phyloP scores from a whole-genome alignment of 768 basidiomycete species.

The Clitopilus hobsonii region DNA sequence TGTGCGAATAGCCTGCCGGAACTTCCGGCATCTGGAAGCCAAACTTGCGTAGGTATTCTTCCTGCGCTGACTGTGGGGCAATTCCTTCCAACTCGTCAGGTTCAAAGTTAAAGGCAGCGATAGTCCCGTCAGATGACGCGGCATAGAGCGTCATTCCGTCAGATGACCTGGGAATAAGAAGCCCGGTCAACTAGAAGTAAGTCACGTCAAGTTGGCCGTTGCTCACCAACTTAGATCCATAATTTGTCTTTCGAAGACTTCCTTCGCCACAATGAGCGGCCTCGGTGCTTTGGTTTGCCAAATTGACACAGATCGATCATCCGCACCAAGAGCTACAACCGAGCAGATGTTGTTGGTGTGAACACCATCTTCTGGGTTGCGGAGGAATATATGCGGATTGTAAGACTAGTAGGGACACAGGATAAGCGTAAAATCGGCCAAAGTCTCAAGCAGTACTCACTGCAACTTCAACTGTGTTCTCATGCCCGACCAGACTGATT shows the following conservation, averaged over 20 bases:
- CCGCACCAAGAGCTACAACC: slow-evolving; percentile 89
- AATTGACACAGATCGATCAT: slow-evolving; percentile 89
- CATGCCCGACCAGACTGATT: slow-evolving; percentile 93
- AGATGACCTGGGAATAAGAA: slow-evolving; percentile 59
- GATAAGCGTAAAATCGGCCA: background rate
- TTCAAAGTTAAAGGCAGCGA: slow-evolving; percentile 85
- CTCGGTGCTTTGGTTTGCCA: slow-evolving; percentile 94
- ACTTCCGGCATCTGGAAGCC: slow-evolving; percentile 65
- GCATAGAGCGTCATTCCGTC: slow-evolving; percentile 93
- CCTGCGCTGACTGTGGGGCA: slow-evolving; percentile 66
- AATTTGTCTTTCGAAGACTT: slow-evolving; percentile 91
- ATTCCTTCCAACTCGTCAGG: slow-evolving; percentile 78
- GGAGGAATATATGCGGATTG: slow-evolving; percentile 91
- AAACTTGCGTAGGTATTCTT: slow-evolving; percentile 78
- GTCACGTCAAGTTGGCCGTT: background rate
- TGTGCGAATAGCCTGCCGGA: slow-evolving; percentile 69
- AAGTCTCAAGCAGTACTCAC: slow-evolving; percentile 37
- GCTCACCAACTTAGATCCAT: slow-evolving; percentile 93
- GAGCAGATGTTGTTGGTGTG: slow-evolving; percentile 84
- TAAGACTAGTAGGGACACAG: slow-evolving; percentile 68
- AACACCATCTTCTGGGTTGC: slow-evolving; percentile 61
- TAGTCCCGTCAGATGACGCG: slow-evolving; percentile 92
- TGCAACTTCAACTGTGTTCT: slow-evolving; percentile 94
- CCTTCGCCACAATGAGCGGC: slow-evolving; percentile 88
- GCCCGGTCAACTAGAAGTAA: slow-evolving; percentile 6